These are phyloP conservation scores for Aspergillus awamori DNA, from an alignment of 2,329 filamentous ascomycete species.

Conservation along the genomic window DNA sequence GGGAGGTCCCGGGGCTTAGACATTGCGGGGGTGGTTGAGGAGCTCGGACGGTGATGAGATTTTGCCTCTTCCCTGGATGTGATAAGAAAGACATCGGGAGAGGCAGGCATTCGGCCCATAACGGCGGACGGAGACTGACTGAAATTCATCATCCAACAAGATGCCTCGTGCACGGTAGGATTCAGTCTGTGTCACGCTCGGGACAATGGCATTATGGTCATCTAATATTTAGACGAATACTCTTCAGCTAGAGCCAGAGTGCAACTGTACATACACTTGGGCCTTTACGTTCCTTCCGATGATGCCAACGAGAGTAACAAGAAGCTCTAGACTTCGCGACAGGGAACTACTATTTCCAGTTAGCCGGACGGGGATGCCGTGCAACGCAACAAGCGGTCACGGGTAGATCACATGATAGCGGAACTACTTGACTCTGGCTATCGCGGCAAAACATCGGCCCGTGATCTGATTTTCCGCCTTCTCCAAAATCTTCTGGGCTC, in stretches of 20 bases:
- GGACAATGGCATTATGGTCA: background rate
- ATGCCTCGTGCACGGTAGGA: no score
- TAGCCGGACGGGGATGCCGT: background rate
- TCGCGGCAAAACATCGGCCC: slow-evolving; percentile 10
- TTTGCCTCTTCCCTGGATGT: slow-evolving; percentile 2
- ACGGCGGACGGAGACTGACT: background rate
- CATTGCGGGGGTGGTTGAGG: slow-evolving; percentile 14
- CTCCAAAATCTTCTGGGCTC: slow-evolving; percentile 8
- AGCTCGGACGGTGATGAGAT: slow-evolving; percentile 14
- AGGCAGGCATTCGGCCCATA: background rate
- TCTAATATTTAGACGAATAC: background rate
- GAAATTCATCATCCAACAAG: background rate
- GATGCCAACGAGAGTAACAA: no score
- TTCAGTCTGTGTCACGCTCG: background rate
- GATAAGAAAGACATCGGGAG: slow-evolving; percentile 5
- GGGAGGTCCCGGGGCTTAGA: background rate
- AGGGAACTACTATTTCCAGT: background rate
- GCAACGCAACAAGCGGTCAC: background rate
- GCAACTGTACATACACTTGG: no score
- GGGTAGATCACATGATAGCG: slow-evolving; percentile 1
- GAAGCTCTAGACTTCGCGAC: background rate
- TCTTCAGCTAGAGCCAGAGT: background rate
- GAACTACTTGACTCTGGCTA: background rate
- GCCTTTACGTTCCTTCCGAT: no score
- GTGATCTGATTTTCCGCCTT: slow-evolving; percentile 10